Evolutionary conservation across 106 monocot genomes (phyloP).

Genomic region (Hemerocallis citrina): DNA sequence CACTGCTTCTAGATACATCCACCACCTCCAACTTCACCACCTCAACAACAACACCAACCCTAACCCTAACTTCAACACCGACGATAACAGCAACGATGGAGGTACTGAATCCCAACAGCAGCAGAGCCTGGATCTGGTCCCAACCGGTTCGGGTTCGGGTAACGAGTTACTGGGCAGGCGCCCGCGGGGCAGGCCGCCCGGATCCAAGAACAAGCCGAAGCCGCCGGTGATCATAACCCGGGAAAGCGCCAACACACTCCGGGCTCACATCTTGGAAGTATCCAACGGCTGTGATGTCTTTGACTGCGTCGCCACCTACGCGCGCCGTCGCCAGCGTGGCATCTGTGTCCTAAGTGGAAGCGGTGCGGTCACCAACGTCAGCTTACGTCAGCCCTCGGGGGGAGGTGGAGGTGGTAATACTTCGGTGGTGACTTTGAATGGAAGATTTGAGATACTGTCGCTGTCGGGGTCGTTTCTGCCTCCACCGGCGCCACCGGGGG

Average conservation of each 20-base stretch:
- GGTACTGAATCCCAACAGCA: background rate
- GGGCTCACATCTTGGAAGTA: conserved; percentile 49
- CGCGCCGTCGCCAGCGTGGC: conserved; percentile 42
- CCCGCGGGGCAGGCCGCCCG: conserved; percentile 43
- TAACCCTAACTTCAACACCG: conserved; percentile 8
- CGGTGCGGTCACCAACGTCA: conserved; percentile 58
- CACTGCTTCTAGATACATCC: conserved; percentile 36
- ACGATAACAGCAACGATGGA: conserved; percentile 6
- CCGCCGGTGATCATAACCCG: conserved; percentile 62
- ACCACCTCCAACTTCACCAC: conserved; percentile 32
- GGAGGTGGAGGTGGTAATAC: too few species aligned
- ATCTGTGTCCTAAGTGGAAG: conserved; percentile 58
- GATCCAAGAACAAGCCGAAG: conserved; percentile 68
- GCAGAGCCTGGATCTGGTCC: conserved; percentile 1
- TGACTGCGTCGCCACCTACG: conserved; percentile 42
- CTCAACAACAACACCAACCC: background rate
- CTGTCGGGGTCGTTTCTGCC: conserved; percentile 43
- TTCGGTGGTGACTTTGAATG: conserved; percentile 29
- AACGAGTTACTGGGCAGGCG: conserved; percentile 9
- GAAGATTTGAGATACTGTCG: conserved; percentile 20
- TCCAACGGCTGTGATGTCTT: conserved; percentile 49
- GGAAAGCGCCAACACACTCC: conserved; percentile 52
- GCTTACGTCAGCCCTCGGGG: conserved; percentile 47
- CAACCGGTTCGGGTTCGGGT: background rate
- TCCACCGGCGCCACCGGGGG: conserved; percentile 39